phyloP scores from a whole-genome alignment of 2,329 filamentous ascomycete genomes.

The Exophiala sideris region DNA sequence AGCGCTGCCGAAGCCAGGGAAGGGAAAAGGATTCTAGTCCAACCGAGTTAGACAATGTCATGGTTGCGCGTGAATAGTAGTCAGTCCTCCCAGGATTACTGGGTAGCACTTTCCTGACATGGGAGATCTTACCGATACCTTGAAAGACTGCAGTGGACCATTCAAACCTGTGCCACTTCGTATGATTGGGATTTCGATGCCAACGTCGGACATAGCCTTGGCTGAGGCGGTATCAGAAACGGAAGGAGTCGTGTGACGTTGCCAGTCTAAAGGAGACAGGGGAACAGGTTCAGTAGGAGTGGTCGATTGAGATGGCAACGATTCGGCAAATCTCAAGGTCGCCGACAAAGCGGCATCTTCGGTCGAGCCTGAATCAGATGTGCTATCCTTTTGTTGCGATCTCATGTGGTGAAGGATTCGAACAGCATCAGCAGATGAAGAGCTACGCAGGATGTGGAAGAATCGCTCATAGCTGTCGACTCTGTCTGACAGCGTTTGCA shows the following conservation, averaged over 20 bases:
- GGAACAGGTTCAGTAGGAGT: neutral
- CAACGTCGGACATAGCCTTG: neutral
- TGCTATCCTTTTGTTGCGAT: neutral
- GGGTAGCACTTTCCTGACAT: no score
- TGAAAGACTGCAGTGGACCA: no score
- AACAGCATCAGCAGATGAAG: neutral
- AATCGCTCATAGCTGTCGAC: slow-evolving; percentile 7
- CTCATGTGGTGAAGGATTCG: neutral
- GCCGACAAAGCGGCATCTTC: neutral
- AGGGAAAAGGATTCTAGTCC: no score
- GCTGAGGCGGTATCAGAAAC: neutral
- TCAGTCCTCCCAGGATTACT: no score
- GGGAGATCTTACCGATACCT: no score
- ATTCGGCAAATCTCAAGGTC: neutral
- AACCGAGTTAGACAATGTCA: no score
- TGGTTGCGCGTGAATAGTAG: no score
- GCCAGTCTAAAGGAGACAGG: neutral
- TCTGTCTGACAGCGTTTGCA: slow-evolving; percentile 2
- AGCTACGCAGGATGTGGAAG: slow-evolving; percentile 2
- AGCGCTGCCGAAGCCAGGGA: no score
- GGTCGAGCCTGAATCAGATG: neutral
- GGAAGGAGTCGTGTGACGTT: neutral
- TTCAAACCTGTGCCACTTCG: no score
- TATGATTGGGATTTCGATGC: no score
- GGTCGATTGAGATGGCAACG: neutral